Percentiles rank a stretch among this genome's conserved stretches.
These are phyloP conservation scores for Tuber aestivum DNA, from an alignment of 495 filamentous ascomycete species.

Conservation along the genomic window DNA sequence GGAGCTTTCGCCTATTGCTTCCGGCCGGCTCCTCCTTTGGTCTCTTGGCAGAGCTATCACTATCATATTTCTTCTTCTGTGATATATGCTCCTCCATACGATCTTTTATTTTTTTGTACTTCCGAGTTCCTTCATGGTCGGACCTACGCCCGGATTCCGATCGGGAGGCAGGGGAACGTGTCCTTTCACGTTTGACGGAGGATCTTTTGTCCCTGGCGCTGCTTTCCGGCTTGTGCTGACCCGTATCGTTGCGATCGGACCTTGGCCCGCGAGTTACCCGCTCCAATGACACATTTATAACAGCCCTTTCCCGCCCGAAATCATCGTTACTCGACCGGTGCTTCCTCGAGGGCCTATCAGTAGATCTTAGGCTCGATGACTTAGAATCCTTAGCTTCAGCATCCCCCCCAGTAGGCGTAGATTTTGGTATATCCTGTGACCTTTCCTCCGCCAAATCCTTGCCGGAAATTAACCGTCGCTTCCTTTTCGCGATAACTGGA, in stretches of 20 bases:
- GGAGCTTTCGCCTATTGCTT: conserved; percentile 22
- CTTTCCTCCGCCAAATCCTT: conserved; percentile 37
- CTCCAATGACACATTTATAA: conserved; percentile 13
- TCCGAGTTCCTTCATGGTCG: conserved; percentile 23
- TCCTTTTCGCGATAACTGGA: conserved; percentile 26
- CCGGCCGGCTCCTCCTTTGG: conserved; percentile 22
- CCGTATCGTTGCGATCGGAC: conserved; percentile 24
- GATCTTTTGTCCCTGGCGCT: conserved; percentile 25
- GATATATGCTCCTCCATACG: background rate
- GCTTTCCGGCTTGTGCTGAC: conserved; percentile 28
- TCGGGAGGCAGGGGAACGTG: conserved; percentile 30
- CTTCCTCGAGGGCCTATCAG: conserved; percentile 20
- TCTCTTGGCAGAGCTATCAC: conserved; percentile 25
- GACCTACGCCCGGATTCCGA: conserved; percentile 32
- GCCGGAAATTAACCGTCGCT: conserved; percentile 38
- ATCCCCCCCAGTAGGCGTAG: conserved; percentile 26
- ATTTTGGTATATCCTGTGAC: conserved; percentile 31
- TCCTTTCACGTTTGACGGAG: conserved; percentile 29
- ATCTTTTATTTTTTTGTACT: conserved; percentile 25
- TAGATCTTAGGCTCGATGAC: background rate
- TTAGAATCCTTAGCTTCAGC: conserved; percentile 21
- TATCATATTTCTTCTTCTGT: conserved; percentile 29
- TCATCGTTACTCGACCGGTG: conserved; percentile 25
- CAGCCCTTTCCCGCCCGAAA: conserved; percentile 17
- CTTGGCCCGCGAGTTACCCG: conserved; percentile 21